These are phyloP conservation scores for Nannizzia gypsea DNA, from an alignment of 2,329 filamentous ascomycete genomes.

Conservation along the genomic window DNA sequence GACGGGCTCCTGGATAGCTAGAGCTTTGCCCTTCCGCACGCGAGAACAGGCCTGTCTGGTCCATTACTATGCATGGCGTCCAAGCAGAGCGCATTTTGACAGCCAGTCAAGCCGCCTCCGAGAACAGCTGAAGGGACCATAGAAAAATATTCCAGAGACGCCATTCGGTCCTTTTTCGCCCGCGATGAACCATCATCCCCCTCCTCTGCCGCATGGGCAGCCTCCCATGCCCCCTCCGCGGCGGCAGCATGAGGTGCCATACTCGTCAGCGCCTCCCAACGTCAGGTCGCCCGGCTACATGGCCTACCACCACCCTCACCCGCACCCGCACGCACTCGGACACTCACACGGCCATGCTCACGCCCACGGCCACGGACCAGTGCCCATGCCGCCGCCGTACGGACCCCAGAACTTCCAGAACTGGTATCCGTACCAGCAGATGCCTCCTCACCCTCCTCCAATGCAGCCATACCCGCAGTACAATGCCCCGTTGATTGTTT, in stretches of 20 bases:
- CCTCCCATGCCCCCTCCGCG: constrained; percentile 40
- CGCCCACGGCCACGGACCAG: constrained; percentile 42
- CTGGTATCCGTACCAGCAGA: constrained; percentile 35
- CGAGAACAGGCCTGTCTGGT: not conserved
- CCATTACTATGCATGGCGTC: constrained; percentile 3
- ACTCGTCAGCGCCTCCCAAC: constrained; percentile 35
- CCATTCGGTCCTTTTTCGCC: not conserved
- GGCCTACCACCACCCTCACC: constrained; percentile 44
- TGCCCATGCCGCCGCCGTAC: constrained; percentile 37
- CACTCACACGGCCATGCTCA: not conserved
- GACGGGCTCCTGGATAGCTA: not conserved
- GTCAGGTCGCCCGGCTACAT: constrained; percentile 50
- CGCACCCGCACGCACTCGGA: constrained; percentile 17
- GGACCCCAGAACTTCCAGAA: constrained; percentile 35
- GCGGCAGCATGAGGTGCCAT: constrained; percentile 36
- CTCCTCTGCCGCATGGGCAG: constrained; percentile 37
- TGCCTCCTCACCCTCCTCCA: constrained; percentile 30
- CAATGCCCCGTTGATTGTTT: constrained; percentile 34
- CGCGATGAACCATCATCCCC: constrained; percentile 35
- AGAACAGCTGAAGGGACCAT: not conserved
- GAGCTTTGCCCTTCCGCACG: not conserved
- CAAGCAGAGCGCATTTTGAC: constrained; percentile 4
- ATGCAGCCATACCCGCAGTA: constrained; percentile 31
- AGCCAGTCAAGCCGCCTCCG: constrained; percentile 3
- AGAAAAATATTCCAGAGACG: constrained; percentile 6